These are phyloP conservation scores for Peziza echinospora DNA, from an alignment of 495 filamentous ascomycete species.

Conservation along the genomic window DNA sequence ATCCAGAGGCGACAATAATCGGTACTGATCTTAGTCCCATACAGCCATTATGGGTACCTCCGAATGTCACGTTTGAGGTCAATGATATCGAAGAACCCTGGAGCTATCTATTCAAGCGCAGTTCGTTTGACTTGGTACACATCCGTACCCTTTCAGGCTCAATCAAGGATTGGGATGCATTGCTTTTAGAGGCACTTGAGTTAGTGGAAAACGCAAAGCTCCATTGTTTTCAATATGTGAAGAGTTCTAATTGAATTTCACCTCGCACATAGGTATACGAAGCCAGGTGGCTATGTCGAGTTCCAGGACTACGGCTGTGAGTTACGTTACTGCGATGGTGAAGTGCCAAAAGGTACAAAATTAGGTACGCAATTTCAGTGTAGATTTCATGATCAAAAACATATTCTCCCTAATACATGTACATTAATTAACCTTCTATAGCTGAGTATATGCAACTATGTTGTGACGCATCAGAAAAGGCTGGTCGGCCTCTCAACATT, in stretches of 20 bases:
- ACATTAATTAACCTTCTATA: no score
- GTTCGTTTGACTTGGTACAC: constrained; percentile 41
- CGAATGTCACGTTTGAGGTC: constrained; percentile 32
- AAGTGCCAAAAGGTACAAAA: neutral
- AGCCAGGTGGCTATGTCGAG: constrained; percentile 46
- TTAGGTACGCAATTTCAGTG: neutral
- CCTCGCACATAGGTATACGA: constrained; percentile 25
- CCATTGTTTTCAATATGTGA: neutral
- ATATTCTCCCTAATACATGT: no score
- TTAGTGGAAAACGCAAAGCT: neutral
- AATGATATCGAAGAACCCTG: constrained; percentile 32
- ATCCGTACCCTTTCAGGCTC: constrained; percentile 31
- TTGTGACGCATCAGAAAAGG: neutral
- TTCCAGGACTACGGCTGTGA: constrained; percentile 25
- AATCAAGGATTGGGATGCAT: constrained; percentile 33
- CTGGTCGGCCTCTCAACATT: neutral
- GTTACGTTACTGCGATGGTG: neutral
- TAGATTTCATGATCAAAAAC: no score
- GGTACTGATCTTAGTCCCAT: constrained; percentile 33
- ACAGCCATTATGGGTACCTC: constrained; percentile 33
- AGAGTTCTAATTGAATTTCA: neutral
- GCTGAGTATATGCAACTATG: neutral
- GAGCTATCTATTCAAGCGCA: constrained; percentile 27
- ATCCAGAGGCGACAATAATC: constrained; percentile 6
- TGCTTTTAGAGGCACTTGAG: constrained; percentile 20